phyloP scores from a whole-genome alignment of 1,284 basidiomycete species.

The Tremellales sp. region DNA sequence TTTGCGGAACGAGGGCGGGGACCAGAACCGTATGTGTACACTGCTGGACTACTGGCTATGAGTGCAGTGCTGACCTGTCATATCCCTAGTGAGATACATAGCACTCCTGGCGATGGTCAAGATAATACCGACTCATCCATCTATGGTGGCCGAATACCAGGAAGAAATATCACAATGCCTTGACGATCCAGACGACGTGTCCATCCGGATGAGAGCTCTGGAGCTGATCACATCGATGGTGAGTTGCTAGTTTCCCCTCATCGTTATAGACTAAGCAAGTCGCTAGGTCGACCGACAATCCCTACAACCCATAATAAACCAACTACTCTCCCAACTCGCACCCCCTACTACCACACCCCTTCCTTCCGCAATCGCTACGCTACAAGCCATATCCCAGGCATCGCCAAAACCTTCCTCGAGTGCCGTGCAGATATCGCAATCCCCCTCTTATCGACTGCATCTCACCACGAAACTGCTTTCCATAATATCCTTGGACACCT shows the following conservation, averaged over 20 bases:
- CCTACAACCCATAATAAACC: constrained; percentile 81
- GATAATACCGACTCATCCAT: constrained; percentile 87
- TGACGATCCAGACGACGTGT: constrained; percentile 89
- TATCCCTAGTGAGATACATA: constrained; percentile 81
- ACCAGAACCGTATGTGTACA: constrained; percentile 78
- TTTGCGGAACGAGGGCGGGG: constrained; percentile 69
- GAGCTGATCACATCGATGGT: constrained; percentile 94
- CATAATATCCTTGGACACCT: constrained; percentile 76
- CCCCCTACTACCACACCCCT: constrained; percentile 49
- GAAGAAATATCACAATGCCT: constrained; percentile 86
- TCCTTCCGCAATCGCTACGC: constrained; percentile 33
- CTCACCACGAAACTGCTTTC: constrained; percentile 75
- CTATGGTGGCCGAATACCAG: constrained; percentile 87
- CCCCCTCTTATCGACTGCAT: constrained; percentile 72
- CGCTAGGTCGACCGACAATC: constrained; percentile 71
- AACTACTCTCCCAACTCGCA: constrained; percentile 79
- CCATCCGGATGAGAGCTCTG: constrained; percentile 89
- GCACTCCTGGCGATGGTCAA: constrained; percentile 91
- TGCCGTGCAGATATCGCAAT: constrained; percentile 50
- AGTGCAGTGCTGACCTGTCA: constrained; percentile 3
- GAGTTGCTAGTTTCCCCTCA: constrained; percentile 34
- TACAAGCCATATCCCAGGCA: constrained; percentile 23
- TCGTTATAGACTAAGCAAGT: too few species aligned
- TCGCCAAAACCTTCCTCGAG: constrained; percentile 24
- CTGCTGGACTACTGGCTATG: neutral